Evolutionary conservation across 2,329 filamentous ascomycete genomes (phyloP).

Genomic region (Hortaea werneckii): DNA sequence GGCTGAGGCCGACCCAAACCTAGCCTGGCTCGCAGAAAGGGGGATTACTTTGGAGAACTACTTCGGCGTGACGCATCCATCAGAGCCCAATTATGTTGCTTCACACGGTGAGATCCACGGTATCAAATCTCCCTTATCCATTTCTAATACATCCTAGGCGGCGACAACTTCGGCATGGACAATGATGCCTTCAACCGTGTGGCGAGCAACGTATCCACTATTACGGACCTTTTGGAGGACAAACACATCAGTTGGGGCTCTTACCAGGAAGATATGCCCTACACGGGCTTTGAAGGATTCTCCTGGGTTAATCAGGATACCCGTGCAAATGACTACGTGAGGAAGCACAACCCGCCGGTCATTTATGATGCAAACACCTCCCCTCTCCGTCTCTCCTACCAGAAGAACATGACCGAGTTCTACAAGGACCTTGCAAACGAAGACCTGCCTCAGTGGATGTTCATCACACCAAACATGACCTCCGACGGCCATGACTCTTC

Average conservation of each 20-base stretch:
- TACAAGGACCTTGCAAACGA: constrained; percentile 53
- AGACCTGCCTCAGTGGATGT: constrained; percentile 60
- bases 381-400: constrained; percentile 50
- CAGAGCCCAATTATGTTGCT: constrained; percentile 66
- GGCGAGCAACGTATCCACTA: constrained; percentile 29
- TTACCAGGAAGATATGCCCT: constrained; percentile 73
- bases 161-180: constrained; percentile 28
- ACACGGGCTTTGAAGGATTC: constrained; percentile 58
- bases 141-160: constrained; percentile 50
- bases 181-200: constrained; percentile 53
- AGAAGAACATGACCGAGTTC: constrained; percentile 67
- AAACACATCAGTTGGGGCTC: constrained; percentile 40
- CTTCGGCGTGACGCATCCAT: constrained; percentile 54
- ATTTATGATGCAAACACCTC: constrained; percentile 55
- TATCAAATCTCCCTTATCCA: no score
- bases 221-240: constrained; percentile 34
- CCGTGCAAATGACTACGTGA: constrained; percentile 64
- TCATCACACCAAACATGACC: constrained; percentile 56
- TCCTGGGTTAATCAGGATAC: constrained; percentile 55
- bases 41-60: constrained; percentile 51
- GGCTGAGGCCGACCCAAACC: constrained; percentile 52
- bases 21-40: constrained; percentile 47
- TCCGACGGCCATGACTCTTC: constrained; percentile 66
- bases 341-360: constrained; percentile 64
- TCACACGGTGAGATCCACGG: constrained; percentile 32